Base-by-base conservation (phyloP, 345 rosid species). In the Moricandia arvensis region DNA sequence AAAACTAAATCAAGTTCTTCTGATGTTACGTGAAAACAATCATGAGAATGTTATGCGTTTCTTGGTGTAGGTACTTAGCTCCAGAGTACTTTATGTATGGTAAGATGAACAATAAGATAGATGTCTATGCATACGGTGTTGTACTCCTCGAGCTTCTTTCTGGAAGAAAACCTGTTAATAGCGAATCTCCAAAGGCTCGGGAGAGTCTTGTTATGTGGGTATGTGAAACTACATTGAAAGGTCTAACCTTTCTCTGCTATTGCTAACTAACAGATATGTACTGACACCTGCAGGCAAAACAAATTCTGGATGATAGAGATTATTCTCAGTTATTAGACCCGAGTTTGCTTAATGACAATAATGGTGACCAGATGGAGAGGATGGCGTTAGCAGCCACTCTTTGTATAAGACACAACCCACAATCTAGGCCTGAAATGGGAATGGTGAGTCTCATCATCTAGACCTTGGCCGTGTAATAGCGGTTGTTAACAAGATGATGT, bases 171-270 rank as follows among this genome's bases (percentile, higher is more conserved):
- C 97, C 99, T 0, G 85, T 95, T 49, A 73, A 69, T 78, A 72
- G 79, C 18, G 86, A 85, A 43, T 76, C 73, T 76, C 90, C 90
- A 0, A 88, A 93, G 74, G 97, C 87, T 80, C 87, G 76, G 63
- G 94, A 88, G 84, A 92, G 99, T 80, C 88, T 93, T 58, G 89
- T 92, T 68, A 85, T 93, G 89, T 96, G 99, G 99, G 99, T 95
- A 88, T 58, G 96, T 82, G 18, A 17, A 64, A 53, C 7, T 45
- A 13, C 53, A 47, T 47, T 47, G 54, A 47, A 68, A 30, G 16
- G 35, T 41, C 16, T 29, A 24, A 35, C 35, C 26, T 34, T 62
- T 41, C 17, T 68, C 1, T 66, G 75, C 30, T 68, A 24, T 6
- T 55, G 33, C 72, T 74, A 54, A 15, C n/a, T n/a, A 30, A 74